Percentiles rank a stretch among this genome's conserved stretches.
These are phyloP conservation scores for Fusarium sambucinum DNA, from an alignment of 2,329 filamentous ascomycete species.

Conservation along the genomic window DNA sequence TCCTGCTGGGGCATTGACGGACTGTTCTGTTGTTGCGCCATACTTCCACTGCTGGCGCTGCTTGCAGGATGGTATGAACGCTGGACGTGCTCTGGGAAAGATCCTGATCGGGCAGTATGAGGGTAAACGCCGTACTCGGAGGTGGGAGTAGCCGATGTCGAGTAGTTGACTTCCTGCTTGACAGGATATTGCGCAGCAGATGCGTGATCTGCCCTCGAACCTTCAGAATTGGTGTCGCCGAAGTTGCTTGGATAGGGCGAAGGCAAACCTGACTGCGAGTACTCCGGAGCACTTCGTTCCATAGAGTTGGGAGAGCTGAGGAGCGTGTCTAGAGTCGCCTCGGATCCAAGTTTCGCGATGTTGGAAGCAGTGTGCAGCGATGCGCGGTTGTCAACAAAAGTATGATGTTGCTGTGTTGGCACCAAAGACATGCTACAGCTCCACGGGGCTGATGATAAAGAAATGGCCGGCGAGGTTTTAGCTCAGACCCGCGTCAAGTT, in stretches of 20 bases:
- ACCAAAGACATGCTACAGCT: slow-evolving; percentile 53
- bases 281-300: slow-evolving; percentile 77
- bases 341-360: slow-evolving; percentile 42
- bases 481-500: slow-evolving; percentile 52
- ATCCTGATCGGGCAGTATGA: slow-evolving; percentile 79
- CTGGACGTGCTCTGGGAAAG: slow-evolving; percentile 89
- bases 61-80: slow-evolving; percentile 84
- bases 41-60: slow-evolving; percentile 82
- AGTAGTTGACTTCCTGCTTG: slow-evolving; percentile 84
- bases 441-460: slow-evolving; percentile 49
- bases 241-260: slow-evolving; percentile 75
- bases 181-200: slow-evolving; percentile 91
- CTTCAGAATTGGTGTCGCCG: slow-evolving; percentile 84
- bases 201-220: slow-evolving; percentile 86
- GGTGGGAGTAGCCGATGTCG: slow-evolving; percentile 83
- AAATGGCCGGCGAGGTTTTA: slow-evolving; percentile 50
- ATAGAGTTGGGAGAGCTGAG: slow-evolving; percentile 56
- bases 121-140: slow-evolving; percentile 90
- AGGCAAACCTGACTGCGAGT: slow-evolving; percentile 89
- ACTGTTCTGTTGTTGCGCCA: slow-evolving; percentile 98
- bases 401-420: slow-evolving; percentile 52
- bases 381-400: slow-evolving; percentile 47
- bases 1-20: slow-evolving; percentile 91
- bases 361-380: slow-evolving; percentile 41
- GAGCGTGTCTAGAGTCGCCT: slow-evolving; percentile 47